A percentile compares a stretch with the other conserved stretches of the same genome.
phyloP scores from a whole-genome alignment of 2,329 filamentous ascomycete genomes.

The Pestalotiopsis sp. region DNA sequence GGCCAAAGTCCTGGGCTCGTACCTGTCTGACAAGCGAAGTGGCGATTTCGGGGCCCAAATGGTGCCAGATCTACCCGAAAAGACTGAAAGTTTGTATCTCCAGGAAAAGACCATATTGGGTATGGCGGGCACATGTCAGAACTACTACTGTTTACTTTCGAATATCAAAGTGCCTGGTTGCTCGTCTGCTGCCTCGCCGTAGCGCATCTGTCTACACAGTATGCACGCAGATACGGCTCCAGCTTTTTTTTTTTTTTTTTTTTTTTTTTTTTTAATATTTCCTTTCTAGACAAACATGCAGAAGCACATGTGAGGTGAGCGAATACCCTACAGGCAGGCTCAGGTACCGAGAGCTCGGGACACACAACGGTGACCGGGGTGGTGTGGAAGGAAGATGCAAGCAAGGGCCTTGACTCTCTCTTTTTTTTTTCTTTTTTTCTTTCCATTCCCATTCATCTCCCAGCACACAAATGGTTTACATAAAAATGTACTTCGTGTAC shows the following conservation, averaged over 20 bases:
- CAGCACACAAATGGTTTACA: background rate
- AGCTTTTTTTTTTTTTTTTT: too few species aligned
- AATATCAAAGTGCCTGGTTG: background rate
- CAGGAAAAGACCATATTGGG: background rate
- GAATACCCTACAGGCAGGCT: background rate
- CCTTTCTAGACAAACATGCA: conserved; percentile 1
- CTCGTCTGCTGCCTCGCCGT: background rate
- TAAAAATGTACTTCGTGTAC: background rate
- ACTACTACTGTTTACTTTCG: background rate
- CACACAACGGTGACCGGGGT: background rate
- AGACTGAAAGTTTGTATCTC: background rate
- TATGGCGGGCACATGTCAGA: background rate
- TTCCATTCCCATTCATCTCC: too few species aligned
- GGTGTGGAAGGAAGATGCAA: too few species aligned
- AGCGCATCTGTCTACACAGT: too few species aligned
- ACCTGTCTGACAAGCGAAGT: background rate
- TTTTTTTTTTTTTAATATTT: background rate
- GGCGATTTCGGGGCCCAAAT: background rate
- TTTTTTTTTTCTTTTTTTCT: too few species aligned
- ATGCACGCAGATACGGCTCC: too few species aligned
- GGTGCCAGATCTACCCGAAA: background rate
- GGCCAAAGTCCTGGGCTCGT: background rate
- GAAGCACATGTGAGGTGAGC: background rate
- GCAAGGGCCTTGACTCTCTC: too few species aligned
- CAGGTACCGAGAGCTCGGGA: conserved; percentile 11